Evolutionary conservation across 768 basidiomycete species (phyloP), one percentile per base, ranked within the genome.

Genomic region (Mrakia hoshinonis): DNA sequence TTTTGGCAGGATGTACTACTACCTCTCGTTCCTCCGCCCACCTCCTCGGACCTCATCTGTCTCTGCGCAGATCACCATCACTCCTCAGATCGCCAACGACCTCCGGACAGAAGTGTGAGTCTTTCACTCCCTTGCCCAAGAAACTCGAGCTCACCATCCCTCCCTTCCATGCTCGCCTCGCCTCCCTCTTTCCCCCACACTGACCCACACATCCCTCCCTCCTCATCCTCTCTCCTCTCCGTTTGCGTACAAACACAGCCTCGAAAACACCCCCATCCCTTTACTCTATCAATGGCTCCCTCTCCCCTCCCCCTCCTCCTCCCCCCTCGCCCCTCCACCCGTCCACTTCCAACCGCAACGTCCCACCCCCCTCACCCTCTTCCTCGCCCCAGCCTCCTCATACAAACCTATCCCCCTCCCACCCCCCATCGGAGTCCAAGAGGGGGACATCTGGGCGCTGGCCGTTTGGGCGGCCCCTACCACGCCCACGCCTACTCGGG

Each of bases 1-100:
- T n/a, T n/a, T n/a, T n/a, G n/a, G n/a, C n/a, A n/a, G n/a, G 15
- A 92, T 92, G 91, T 92, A 89, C 81, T 90, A 83, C 82, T 95
- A 94, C 80, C 78, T 94, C 51, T 93, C 90, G 34, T 94, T 94
- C 78, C 85, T 94, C 20, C 87, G 91, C 55, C 91, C 92, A 13
- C 93, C 91, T 4, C 90, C 91, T 3, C 75, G 81, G 0, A 77
- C 82, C 9, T 80, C 83, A 1, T 78, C 81, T 12, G 80, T 80
- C 0, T 75, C 78, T 0, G 75, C 77, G 22, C 70, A 70, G 24
- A 75, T 81, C 13, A 79, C 93, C 15, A 84, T 94, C 65, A 91
- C 87, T 2, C 91, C 90, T 0, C 92, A 94, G 78, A 85, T 96
- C 72, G 86, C 88, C 38, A 95, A 96, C 78, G 93, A 95, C 75